Base-by-base conservation (phyloP, 352 stramenopile species). In the Phytophthora constricta region DNA sequence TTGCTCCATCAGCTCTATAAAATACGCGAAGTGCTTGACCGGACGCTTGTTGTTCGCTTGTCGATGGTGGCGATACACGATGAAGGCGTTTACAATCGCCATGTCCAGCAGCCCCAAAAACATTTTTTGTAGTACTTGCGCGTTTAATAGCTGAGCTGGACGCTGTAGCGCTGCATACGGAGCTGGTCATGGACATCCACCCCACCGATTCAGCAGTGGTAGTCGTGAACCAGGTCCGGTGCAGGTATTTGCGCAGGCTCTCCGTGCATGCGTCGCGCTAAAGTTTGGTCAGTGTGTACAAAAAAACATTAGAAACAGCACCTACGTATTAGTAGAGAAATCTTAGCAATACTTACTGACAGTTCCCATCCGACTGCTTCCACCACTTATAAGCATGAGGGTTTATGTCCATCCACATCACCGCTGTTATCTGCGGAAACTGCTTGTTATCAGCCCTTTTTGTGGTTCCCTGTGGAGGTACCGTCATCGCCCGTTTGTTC, bases 131-230 rank as follows among this genome's bases (percentile, higher is more conserved):
- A 70, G 34, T 70, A 67, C n/a, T 70, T 70, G 7, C 63, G 2
- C n/a, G 56, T 60, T 9, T 48, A 48, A 17, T 59, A 59, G 1
- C 42, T n/a, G 2, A 68, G 28, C n/a, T 71, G 67, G 68, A 1
- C 13, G n/a, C 33, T 62, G 17, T 64, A 70, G 0, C 55, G 16
- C 49, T 74, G 48, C 27, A 74, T 50, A 3, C 58, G 46, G 28
- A 74, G 58, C 39, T 74, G 65, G 48, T 74, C 65, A 55, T 62
- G 54, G 13, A 74, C 17, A 28, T 74, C 54, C 10, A 74, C 66
- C 23, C 54, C 16, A 37, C 59, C 59, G 59, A 66, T 70, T n/a
- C 43, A 66, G 33, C 33, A 31, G 14, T 74, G 60, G 34, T 70
- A 67, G 39, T 66, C 50, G 4, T 13, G 20, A 14, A 64, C 48